These are phyloP conservation scores for Solanum aculeatissimum DNA, from an alignment of 305 asterid species.

Conservation along the genomic window DNA sequence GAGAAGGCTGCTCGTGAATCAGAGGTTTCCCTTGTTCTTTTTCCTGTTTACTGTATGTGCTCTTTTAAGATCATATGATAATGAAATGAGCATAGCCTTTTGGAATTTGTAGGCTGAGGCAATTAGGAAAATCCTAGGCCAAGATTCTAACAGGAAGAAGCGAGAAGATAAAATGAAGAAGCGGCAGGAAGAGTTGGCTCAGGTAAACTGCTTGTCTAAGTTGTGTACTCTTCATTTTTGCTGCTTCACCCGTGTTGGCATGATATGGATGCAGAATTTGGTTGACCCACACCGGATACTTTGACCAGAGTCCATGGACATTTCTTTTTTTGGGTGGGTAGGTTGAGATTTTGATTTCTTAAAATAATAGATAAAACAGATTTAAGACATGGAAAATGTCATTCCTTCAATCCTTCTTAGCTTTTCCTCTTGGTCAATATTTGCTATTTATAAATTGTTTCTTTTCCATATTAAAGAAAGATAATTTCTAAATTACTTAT, in stretches of 20 bases:
- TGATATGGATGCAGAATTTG: neutral
- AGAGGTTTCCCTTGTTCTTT: conserved; percentile 41
- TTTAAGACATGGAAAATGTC: neutral
- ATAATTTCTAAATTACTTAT: neutral
- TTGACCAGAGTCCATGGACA: neutral
- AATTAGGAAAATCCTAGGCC: conserved; percentile 81
- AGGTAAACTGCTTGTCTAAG: conserved; percentile 27
- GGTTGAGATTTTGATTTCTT: neutral
- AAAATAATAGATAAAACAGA: too few relatives aligned
- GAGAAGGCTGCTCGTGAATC: conserved; percentile 96
- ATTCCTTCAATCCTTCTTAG: neutral
- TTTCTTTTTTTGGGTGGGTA: too few relatives aligned
- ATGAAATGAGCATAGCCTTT: neutral
- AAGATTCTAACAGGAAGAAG: conserved; percentile 92
- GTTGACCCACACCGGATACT: neutral
- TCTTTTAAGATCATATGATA: neutral
- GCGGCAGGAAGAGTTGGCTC: conserved; percentile 87
- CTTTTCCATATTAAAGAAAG: neutral
- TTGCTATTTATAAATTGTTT: neutral
- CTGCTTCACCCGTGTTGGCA: neutral
- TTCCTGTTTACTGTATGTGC: neutral
- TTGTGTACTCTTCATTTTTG: neutral
- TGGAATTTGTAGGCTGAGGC: conserved; percentile 70
- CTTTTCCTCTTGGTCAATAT: neutral
- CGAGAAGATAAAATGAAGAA: conserved; percentile 79